Evolutionary conservation across 2,329 filamentous ascomycete species (phyloP), one percentile per base, ranked within the genome.

Genomic region (Pseudogymnoascus sp.): DNA sequence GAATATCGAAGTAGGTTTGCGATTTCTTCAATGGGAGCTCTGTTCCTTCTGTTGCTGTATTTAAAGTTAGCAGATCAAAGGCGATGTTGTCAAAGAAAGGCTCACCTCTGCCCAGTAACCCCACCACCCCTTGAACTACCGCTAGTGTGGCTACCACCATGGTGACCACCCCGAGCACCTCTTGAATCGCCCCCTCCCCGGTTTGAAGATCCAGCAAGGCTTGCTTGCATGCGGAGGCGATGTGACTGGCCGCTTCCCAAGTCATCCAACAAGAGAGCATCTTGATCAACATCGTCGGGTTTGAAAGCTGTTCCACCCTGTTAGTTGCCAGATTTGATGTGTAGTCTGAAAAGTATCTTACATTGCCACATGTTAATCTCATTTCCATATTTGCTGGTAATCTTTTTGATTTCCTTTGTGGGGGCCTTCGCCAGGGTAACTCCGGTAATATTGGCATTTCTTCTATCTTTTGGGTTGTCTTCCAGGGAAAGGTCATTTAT

Each of bases 401-500:
- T 36, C 28, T 57, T 57, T 28, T 57, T 57, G 16, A 57, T 57
- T 16, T 61, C 39, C 34, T 61, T 61, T 25, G 36, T 39, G 19
- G 36, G 34, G n/a, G 23, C 11, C n/a, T 61, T 57, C 51, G 28
- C 28, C 25, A 57, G 11, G n/a, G 16, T 4, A 34, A n/a, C 8
- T 19, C 3, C 16, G 16, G 51, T 8, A 3, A 2, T n/a, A 11
- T 31, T 61, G 34, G 7, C 60, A 14, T 61, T 39, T 25, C 34
- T 43, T 57, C 28, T 57, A 14, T 57, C 51, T 6, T 61, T 36
- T 4, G 31, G 28, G 14, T 61, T 62, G 51, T 72, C 71, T 34
- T 69, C 68, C 13, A 73, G 65, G 25, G 68, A 70, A n/a, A 74
- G 60, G 4, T 64, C 65, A 54, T 73, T 69, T 48, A 65, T 69